phyloP scores from a whole-genome alignment of 306 rosid genomes.

The Trifolium dubium region DNA sequence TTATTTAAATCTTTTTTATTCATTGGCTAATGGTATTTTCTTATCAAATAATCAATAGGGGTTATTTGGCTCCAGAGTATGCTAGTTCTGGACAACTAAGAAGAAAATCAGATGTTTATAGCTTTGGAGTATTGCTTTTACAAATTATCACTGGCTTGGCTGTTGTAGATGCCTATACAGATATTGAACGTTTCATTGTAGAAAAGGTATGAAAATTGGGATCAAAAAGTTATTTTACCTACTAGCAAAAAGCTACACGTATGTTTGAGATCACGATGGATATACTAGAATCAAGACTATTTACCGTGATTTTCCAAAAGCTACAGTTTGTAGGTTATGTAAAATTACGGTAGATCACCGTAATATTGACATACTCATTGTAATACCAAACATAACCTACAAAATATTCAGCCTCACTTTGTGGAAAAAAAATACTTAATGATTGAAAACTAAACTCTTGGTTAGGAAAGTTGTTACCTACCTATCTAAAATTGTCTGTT shows the following conservation, averaged over 20 bases:
- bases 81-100: slow-evolving; percentile 83
- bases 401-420: background rate
- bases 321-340: no score
- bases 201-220: slow-evolving; percentile 66
- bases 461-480: no score
- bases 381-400: background rate
- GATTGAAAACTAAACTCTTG: background rate
- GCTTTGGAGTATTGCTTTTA: slow-evolving; percentile 81
- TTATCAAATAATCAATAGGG: slow-evolving; percentile 48
- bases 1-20: background rate
- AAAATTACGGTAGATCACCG: no score
- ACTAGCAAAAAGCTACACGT: background rate
- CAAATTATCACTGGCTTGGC: slow-evolving; percentile 75
- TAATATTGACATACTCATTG: no score
- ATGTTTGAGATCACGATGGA: no score
- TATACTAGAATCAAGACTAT: no score
- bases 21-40: slow-evolving; percentile 33
- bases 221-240: background rate
- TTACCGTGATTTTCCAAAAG: no score
- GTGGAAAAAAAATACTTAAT: background rate
- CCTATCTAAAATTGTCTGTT: no score
- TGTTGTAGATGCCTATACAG: slow-evolving; percentile 61
- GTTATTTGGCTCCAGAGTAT: slow-evolving; percentile 96
- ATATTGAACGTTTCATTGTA: slow-evolving; percentile 72
- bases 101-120: slow-evolving; percentile 86